phyloP scores from a whole-genome alignment of 2,329 filamentous ascomycete species.

The Trichoderma aggressivum region DNA sequence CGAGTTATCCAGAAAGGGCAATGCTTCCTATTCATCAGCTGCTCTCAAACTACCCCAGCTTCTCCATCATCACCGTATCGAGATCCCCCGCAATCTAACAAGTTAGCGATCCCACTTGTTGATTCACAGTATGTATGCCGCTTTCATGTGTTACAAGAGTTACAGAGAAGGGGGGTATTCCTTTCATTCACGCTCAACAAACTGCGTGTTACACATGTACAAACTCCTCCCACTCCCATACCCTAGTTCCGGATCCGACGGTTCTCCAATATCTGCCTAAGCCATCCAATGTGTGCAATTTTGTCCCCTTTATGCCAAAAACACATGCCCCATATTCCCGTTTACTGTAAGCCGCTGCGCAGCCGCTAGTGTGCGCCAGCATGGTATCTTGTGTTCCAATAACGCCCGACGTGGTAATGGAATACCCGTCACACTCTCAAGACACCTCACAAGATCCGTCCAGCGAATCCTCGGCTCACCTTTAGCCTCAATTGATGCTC shows the following conservation, averaged over 20 bases:
- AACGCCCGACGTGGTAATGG: background rate
- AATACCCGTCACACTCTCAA: background rate
- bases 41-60: background rate
- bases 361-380: background rate
- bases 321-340: background rate
- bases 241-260: background rate
- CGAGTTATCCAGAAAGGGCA: background rate
- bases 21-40: background rate
- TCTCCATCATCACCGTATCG: background rate
- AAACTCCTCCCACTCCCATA: background rate
- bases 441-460: background rate
- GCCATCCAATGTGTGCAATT: background rate
- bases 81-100: background rate
- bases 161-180: background rate
- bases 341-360: background rate
- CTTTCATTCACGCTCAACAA: background rate
- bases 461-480: background rate
- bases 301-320: background rate
- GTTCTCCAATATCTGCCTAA: background rate
- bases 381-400: background rate
- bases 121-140: background rate
- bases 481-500: conserved; percentile 21
- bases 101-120: background rate
- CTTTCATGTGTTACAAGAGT: background rate
- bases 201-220: background rate